phyloP scores from a whole-genome alignment of 305 asterid species.

The Fraxinus baroniana region DNA sequence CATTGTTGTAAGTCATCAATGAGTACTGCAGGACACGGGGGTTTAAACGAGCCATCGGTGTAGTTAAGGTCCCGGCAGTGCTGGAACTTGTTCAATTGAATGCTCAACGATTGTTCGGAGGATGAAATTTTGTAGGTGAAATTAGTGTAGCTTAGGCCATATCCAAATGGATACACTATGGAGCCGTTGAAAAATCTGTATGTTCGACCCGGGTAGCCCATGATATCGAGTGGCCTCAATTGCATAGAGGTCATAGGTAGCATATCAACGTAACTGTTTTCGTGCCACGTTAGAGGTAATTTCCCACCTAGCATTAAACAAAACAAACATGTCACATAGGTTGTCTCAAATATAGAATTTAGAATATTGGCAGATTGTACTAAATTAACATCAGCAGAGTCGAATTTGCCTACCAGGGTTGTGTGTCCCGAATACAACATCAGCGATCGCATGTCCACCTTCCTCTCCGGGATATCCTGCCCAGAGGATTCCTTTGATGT shows the following conservation, averaged over 20 bases:
- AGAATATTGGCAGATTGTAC: not conserved
- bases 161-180: conserved; percentile 34
- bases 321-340: not conserved
- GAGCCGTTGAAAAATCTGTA: conserved; percentile 38
- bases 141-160: conserved; percentile 42
- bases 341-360: not conserved
- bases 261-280: conserved; percentile 22
- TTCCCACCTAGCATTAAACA: conserved; percentile 30
- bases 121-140: conserved; percentile 18
- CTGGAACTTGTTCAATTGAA: conserved; percentile 19
- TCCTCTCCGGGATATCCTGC: conserved; percentile 47
- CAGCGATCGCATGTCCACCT: conserved; percentile 46
- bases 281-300: conserved; percentile 43
- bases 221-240: conserved; percentile 24
- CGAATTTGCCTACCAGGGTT: conserved; percentile 31
- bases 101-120: not conserved
- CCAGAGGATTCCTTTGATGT: conserved; percentile 36
- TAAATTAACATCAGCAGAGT: not conserved
- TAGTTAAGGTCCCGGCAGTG: conserved; percentile 33
- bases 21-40: conserved; percentile 22
- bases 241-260: conserved; percentile 42
- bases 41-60: not conserved
- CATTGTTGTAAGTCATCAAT: conserved; percentile 25
- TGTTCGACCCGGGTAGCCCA: conserved; percentile 44
- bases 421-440: conserved; percentile 39